Evolutionary conservation across 1,284 basidiomycete species (phyloP), one percentile per base, ranked within the genome.

Genomic region (Puccinia polysora): DNA sequence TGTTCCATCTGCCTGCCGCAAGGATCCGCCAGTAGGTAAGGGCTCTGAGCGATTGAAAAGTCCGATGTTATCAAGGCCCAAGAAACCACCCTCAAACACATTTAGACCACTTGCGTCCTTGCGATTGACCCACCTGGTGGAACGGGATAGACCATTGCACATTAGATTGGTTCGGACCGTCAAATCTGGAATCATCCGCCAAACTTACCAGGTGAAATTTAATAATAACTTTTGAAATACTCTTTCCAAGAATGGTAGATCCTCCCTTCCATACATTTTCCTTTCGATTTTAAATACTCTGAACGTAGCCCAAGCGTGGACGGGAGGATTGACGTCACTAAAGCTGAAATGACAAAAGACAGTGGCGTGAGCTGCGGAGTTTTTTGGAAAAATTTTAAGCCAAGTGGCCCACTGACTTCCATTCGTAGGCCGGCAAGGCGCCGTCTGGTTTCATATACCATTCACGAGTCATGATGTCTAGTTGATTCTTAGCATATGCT

Each of bases 371-470:
- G n/a, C n/a, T n/a, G n/a, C n/a, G n/a, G n/a, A 76, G 75, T 74
- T 75, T 76, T 75, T 18, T 20, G 20, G 49, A 50, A 7, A 6
- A 50, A 50, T 12, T n/a, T n/a, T n/a, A n/a, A n/a, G 5, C 25
- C 25, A 18, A 55, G 67, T 34, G 23, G 23, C 52, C 43, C 20
- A 88, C 86, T 77, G 96, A 97, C 81, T 97, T 97, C 95, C 95
- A 98, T 80, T 98, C 95, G 80, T 98, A 98, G 0, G 95, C 95
- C 4, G 95, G 95, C 62, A 98, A 88, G 76, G 95, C 93, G 49
- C 95, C 95, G 79, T 97, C 95, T 1, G 95, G 95, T 81, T 96
- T 96, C 84, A 85, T 86, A 82, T 98, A 98, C 95, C 95, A 98
- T 80, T 98, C 95, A 73, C 95, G 86, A 1, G 95, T 97, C 78